These are phyloP conservation scores for Zygosaccharomyces pseudobailii DNA, from an alignment of 1,139 yeast species.

Conservation along the genomic window DNA sequence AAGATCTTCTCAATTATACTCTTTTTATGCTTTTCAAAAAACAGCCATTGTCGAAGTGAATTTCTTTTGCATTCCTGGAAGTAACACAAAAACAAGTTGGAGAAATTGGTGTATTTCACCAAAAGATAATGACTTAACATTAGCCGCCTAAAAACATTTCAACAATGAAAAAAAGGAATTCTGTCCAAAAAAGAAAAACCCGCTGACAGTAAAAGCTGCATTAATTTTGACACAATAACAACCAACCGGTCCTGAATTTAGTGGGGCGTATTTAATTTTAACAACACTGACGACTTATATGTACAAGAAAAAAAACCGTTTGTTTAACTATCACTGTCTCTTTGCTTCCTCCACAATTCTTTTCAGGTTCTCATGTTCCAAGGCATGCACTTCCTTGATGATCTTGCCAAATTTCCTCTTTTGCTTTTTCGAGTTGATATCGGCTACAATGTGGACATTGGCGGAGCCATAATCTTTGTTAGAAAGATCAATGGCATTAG, in stretches of 20 bases:
- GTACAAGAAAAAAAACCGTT: constrained; percentile 9
- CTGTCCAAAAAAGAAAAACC: neutral
- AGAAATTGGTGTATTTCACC: neutral
- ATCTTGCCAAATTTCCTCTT: constrained; percentile 38
- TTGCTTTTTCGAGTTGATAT: constrained; percentile 39
- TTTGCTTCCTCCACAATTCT: constrained; percentile 36
- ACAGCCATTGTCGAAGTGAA: neutral
- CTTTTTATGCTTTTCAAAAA: neutral
- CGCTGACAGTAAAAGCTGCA: too few relatives aligned
- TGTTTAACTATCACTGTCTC: constrained; percentile 10
- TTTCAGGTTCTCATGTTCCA: constrained; percentile 38
- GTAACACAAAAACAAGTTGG: neutral
- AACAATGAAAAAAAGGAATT: neutral
- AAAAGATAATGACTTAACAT: neutral
- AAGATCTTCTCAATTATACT: neutral
- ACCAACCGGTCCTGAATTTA: too few relatives aligned
- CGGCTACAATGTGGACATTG: constrained; percentile 45
- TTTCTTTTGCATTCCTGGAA: neutral
- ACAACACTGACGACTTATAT: neutral
- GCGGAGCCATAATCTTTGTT: constrained; percentile 43
- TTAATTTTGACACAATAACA: too few relatives aligned
- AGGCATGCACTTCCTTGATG: constrained; percentile 26
- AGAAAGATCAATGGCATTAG: constrained; percentile 68
- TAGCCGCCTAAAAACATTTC: neutral
- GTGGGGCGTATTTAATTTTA: too few relatives aligned